A percentile compares a stretch with the other conserved stretches of the same genome.
Evolutionary conservation across 805 yeast species (phyloP).

Genomic region (Saccharomycopsis sp.): DNA sequence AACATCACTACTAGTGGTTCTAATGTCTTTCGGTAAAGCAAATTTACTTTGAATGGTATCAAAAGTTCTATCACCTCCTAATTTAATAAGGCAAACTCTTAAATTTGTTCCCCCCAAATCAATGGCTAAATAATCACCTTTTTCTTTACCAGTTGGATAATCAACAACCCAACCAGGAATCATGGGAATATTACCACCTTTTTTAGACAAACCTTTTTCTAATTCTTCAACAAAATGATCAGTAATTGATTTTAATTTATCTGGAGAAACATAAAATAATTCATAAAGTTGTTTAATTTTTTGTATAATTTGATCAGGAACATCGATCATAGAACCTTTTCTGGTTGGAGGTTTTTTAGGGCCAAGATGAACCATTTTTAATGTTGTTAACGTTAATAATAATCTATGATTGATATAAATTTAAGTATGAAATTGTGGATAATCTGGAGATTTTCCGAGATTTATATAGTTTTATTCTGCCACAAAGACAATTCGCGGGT

Average conservation of each 20-base stretch:
- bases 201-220: conserved; percentile 63
- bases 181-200: conserved; percentile 91
- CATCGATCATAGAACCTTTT: conserved; percentile 58
- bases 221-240: conserved; percentile 72
- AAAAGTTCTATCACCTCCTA: conserved; percentile 76
- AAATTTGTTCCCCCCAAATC: conserved; percentile 97
- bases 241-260: conserved; percentile 53
- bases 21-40: conserved; percentile 62
- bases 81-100: conserved; percentile 79
- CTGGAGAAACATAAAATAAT: conserved; percentile 51
- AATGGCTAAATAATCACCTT: conserved; percentile 83
- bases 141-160: conserved; percentile 85
- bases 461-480: too few species aligned
- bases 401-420: too few species aligned
- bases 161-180: conserved; percentile 95
- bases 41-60: conserved; percentile 83
- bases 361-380: conserved; percentile 70
- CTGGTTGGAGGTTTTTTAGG: conserved; percentile 77
- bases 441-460: too few species aligned
- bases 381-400: neutral
- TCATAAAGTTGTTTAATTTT: conserved; percentile 50
- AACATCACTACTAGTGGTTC: conserved; percentile 69
- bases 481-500: too few species aligned
- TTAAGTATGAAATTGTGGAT: too few species aligned
- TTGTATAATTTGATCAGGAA: conserved; percentile 50